Evolutionary conservation across 2,329 filamentous ascomycete genomes (phyloP).

Genomic region (Pseudogymnoascus sp.): DNA sequence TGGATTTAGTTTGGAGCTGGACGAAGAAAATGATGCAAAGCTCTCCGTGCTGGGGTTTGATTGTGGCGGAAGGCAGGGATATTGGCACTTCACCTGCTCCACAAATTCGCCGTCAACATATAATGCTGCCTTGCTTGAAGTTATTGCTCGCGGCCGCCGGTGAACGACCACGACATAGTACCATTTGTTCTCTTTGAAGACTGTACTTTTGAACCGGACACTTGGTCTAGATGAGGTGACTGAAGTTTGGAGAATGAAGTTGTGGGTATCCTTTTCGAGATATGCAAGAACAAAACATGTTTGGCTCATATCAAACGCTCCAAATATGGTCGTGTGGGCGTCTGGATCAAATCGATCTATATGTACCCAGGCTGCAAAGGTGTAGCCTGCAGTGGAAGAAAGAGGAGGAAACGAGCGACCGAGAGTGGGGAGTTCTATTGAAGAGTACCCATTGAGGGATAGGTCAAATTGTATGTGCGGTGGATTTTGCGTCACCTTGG

Average conservation of each 20-base stretch:
- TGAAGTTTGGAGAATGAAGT: slow-evolving; percentile 94
- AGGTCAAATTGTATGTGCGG: slow-evolving; percentile 92
- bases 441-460: slow-evolving; percentile 77
- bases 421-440: slow-evolving; percentile 80
- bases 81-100: slow-evolving; percentile 83
- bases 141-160: slow-evolving; percentile 60
- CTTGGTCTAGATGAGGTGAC: slow-evolving; percentile 79
- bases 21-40: slow-evolving; percentile 60
- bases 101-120: slow-evolving; percentile 91
- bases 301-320: slow-evolving; percentile 84
- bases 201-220: slow-evolving; percentile 79
- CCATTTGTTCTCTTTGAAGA: slow-evolving; percentile 71
- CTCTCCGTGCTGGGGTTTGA: slow-evolving; percentile 56
- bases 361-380: slow-evolving; percentile 79
- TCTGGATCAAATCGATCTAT: slow-evolving; percentile 78
- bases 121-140: slow-evolving; percentile 69
- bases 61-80: slow-evolving; percentile 66
- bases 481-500: slow-evolving; percentile 66
- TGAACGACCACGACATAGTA: slow-evolving; percentile 92
- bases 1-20: slow-evolving; percentile 48
- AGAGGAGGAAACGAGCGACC: slow-evolving; percentile 77
- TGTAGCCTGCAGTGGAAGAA: slow-evolving; percentile 71
- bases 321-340: slow-evolving; percentile 90
- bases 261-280: slow-evolving; percentile 83
- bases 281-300: slow-evolving; percentile 92